Percentiles rank a stretch among this genome's conserved stretches.
Evolutionary conservation across 2,329 filamentous ascomycete genomes (phyloP).

Genomic region (Pyrenophora seminiperda): DNA sequence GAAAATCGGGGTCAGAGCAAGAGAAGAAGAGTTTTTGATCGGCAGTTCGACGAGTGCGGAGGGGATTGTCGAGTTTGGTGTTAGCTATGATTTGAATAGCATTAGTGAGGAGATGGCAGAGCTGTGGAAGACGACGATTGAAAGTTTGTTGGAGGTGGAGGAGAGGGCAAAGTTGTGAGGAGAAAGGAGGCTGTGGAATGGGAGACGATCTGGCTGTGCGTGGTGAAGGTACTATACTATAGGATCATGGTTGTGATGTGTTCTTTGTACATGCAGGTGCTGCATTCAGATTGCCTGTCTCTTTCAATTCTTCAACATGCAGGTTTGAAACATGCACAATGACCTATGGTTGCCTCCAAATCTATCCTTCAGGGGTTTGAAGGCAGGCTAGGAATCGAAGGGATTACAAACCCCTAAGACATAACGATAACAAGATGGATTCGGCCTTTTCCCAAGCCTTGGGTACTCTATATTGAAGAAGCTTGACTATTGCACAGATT

Average conservation of each 20-base stretch:
- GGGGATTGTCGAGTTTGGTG: conserved; percentile 46
- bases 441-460: conserved; percentile 35
- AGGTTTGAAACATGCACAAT: too few species aligned
- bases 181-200: too few species aligned
- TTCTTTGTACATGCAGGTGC: too few species aligned
- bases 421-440: conserved; percentile 23
- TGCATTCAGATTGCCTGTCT: too few species aligned
- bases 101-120: conserved; percentile 41
- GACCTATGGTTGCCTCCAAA: too few species aligned
- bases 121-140: conserved; percentile 41
- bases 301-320: too few species aligned
- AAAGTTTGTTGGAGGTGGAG: conserved; percentile 36
- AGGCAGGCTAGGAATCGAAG: too few species aligned
- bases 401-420: too few species aligned
- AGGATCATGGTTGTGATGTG: too few species aligned
- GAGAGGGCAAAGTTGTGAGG: conserved; percentile 23
- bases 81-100: conserved; percentile 50
- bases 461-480: conserved; percentile 43
- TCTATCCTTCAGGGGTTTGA: too few species aligned
- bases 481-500: conserved; percentile 50
- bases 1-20: conserved; percentile 49
- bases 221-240: too few species aligned
- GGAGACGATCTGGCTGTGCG: too few species aligned
- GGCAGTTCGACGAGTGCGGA: conserved; percentile 48
- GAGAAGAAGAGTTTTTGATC: conserved; percentile 55